Evolutionary conservation across 1,139 yeast species (phyloP).

Genomic region (Zhuliangozyma parablackwelliae): DNA sequence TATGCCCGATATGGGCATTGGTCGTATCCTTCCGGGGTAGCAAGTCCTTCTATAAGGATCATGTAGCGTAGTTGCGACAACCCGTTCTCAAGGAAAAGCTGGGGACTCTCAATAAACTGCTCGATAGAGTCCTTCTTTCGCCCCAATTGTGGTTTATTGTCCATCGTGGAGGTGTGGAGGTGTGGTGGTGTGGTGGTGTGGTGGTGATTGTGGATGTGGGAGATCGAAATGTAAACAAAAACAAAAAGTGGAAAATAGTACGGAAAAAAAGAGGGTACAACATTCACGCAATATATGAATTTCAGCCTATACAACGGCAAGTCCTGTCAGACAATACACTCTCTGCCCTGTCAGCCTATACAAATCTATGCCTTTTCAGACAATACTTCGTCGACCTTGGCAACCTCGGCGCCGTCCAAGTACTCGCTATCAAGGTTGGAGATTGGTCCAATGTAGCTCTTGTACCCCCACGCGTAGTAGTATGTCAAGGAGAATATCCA

Average conservation of each 20-base stretch:
- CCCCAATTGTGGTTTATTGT: slow-evolving; percentile 18
- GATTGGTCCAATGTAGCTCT: slow-evolving; percentile 30
- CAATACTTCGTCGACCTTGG: slow-evolving; percentile 5
- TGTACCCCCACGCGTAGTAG: slow-evolving; percentile 26
- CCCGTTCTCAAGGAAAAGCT: slow-evolving; percentile 63
- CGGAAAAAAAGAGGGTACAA: too few species aligned
- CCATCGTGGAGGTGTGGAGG: too few species aligned
- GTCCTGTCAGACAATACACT: background rate
- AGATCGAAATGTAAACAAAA: too few species aligned
- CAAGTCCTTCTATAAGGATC: slow-evolving; percentile 75
- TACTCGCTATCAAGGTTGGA: slow-evolving; percentile 27
- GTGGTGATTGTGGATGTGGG: too few species aligned
- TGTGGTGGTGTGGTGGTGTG: too few species aligned
- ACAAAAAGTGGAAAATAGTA: too few species aligned
- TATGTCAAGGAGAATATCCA: slow-evolving; percentile 27
- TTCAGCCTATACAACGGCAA: too few species aligned
- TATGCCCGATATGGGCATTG: slow-evolving; percentile 66
- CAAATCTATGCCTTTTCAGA: slow-evolving; percentile 1
- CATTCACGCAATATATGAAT: too few species aligned
- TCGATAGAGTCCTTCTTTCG: slow-evolving; percentile 64
- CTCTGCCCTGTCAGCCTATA: background rate
- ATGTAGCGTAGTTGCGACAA: slow-evolving; percentile 74
- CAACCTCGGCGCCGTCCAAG: slow-evolving; percentile 4
- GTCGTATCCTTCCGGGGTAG: slow-evolving; percentile 44
- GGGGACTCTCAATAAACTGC: slow-evolving; percentile 57